Evolutionary conservation across 2,329 filamentous ascomycete species (phyloP), one percentile per base, ranked within the genome.

Genomic region (Apiospora arundinis): DNA sequence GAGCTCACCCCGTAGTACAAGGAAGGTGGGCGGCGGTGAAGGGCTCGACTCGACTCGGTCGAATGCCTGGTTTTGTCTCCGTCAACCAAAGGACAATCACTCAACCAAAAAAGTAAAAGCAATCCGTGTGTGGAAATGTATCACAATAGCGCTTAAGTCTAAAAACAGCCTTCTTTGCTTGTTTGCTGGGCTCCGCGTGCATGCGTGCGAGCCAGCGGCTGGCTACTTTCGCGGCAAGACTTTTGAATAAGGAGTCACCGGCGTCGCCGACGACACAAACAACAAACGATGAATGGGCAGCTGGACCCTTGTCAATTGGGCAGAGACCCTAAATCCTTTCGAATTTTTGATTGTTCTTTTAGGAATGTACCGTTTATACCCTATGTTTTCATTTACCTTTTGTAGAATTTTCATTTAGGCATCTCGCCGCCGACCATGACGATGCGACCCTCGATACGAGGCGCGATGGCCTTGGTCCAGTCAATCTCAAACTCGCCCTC

Each of bases 391-490:
- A 7, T 21, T 37, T 18, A 2, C 25, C 8, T 4, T 12, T 25
- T 12, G 25, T 11, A n/a, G n/a, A n/a, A n/a, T 28, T 21, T 23
- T 67, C 40, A 67, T 46, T 67, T 46, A 8, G 44, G 65, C 40
- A 46, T 67, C n/a, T 67, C 65, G 16, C 65, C 37, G 44, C 74
- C 77, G 2, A 87, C 78, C 79, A 86, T 87, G 44, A 79, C 80
- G 56, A 97, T 97, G 67, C 94, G 88, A 0, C 93, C 94, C 79
- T 97, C 94, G 11, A 95, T 73, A 71, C 88, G 87, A 0, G 95
- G 95, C 70, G 92, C 90, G 80, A 97, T 95, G 1, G 93, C 92
- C 73, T 89, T 90, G 11, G 93, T 95, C 94, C 94, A 97, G 74
- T 92, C 87, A 44, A 92, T 90, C 68, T 90, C 87, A 63, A 85